These are phyloP conservation scores for Schizosaccharomyces japonicus DNA, from an alignment of 805 yeast genomes.

Conservation along the genomic window DNA sequence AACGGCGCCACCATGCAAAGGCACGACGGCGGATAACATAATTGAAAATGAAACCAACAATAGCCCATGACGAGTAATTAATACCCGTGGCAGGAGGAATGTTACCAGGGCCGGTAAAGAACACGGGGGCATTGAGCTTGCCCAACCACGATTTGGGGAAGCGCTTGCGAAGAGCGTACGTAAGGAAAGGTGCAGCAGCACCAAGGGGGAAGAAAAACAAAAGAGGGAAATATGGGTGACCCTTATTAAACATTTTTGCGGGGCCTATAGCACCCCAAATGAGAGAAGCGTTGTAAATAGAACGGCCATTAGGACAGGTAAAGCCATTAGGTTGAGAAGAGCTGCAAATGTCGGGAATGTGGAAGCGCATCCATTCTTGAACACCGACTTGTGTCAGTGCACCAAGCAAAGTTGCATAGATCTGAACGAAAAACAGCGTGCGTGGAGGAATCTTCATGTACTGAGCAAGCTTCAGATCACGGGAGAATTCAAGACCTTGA, in stretches of 20 bases:
- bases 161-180: slow-evolving; percentile 18
- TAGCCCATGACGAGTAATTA: slow-evolving; percentile 34
- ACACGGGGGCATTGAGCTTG: slow-evolving; percentile 42
- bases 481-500: slow-evolving; percentile 31
- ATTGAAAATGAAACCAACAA: slow-evolving; percentile 33
- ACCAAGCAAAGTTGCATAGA: slow-evolving; percentile 24
- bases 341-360: slow-evolving; percentile 22
- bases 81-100: slow-evolving; percentile 59
- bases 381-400: slow-evolving; percentile 22
- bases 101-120: slow-evolving; percentile 32
- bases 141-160: slow-evolving; percentile 21
- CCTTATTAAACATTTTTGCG: slow-evolving; percentile 26
- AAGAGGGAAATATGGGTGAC: slow-evolving; percentile 28
- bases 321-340: slow-evolving; percentile 22
- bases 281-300: slow-evolving; percentile 32
- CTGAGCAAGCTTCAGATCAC: slow-evolving; percentile 40
- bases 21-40: slow-evolving; percentile 28
- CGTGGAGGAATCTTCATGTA: slow-evolving; percentile 42
- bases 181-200: slow-evolving; percentile 22
- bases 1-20: slow-evolving; percentile 54
- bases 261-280: slow-evolving; percentile 51
- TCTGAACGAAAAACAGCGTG: slow-evolving; percentile 30
- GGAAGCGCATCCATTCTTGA: slow-evolving; percentile 21
- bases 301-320: slow-evolving; percentile 24
- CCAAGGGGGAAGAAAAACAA: slow-evolving; percentile 42